phyloP scores from a whole-genome alignment of 345 rosid species.

The Crucihimalaya himalaica region DNA sequence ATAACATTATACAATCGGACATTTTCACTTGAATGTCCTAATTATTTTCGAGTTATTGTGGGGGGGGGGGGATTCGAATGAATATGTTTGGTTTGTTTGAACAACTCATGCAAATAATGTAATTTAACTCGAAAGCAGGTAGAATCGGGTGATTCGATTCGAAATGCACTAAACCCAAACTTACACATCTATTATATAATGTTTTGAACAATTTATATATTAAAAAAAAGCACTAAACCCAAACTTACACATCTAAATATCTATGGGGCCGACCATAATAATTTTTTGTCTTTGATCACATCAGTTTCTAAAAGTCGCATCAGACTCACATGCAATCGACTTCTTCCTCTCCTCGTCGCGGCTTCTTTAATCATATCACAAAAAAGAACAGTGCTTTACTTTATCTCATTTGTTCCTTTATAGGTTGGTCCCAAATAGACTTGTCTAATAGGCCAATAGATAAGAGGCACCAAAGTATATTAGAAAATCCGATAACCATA shows the following conservation, averaged over 20 bases:
- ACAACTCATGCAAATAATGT: neutral
- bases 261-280: conserved; percentile 31
- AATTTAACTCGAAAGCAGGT: neutral
- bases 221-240: conserved; percentile 8
- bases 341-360: conserved; percentile 16
- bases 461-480: neutral
- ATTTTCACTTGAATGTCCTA: too few relatives aligned
- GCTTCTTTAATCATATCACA: conserved; percentile 34
- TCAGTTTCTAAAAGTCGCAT: conserved; percentile 36
- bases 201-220: neutral
- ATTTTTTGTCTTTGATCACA: conserved; percentile 38
- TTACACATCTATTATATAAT: neutral
- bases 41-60: too few relatives aligned
- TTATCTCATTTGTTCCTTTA: conserved; percentile 17
- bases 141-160: neutral
- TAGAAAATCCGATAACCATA: neutral
- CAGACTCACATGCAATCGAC: conserved; percentile 41
- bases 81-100: neutral
- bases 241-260: conserved; percentile 24
- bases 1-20: too few relatives aligned
- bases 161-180: neutral
- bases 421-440: conserved; percentile 36
- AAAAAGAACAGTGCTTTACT: conserved; percentile 17
- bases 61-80: too few relatives aligned
- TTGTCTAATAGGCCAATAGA: conserved; percentile 20